Conservation (phyloP, 208 protist species). For the Trypanosoma lewisi region DNA sequence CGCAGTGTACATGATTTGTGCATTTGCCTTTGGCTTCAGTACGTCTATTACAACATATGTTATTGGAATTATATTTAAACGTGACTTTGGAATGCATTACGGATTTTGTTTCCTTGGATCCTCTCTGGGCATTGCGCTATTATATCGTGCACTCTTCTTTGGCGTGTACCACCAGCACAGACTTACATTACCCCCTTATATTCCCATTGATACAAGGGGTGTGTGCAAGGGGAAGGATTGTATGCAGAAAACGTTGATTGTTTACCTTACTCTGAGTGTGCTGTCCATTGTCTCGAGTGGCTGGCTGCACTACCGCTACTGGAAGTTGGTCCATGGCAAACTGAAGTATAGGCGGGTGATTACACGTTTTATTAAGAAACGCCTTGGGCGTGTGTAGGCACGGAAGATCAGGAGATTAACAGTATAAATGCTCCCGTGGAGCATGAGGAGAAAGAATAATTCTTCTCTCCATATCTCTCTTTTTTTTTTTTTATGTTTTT, state of each 20-base stretch:
- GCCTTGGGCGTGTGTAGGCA: background rate
- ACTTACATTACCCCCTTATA: constrained; percentile 12
- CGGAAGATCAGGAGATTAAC: too few species aligned
- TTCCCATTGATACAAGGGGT: constrained; percentile 7
- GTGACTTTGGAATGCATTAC: constrained; percentile 61
- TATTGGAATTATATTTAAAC: constrained; percentile 47
- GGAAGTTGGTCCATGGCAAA: constrained; percentile 36
- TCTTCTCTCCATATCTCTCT: too few species aligned
- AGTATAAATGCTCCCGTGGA: too few species aligned
- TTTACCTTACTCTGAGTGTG: constrained; percentile 33
- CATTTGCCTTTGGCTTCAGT: constrained; percentile 45
- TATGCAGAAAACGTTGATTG: constrained; percentile 42
- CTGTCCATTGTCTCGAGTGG: constrained; percentile 13
- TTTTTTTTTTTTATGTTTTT: too few species aligned
- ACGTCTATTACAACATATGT: constrained; percentile 53
- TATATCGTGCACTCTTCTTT: constrained; percentile 38
- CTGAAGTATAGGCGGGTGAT: constrained; percentile 32
- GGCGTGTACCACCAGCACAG: constrained; percentile 35
- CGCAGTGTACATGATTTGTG: constrained; percentile 34
- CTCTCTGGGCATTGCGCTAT: constrained; percentile 40
- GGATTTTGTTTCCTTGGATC: constrained; percentile 47
- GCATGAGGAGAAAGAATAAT: too few species aligned
- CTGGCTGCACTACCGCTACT: constrained; percentile 35
- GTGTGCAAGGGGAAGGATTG: constrained; percentile 40
- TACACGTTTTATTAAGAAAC: constrained; percentile 24